Evolutionary conservation across 148 eudicot genomes (phyloP).

Genomic region (Vaccinium vitisidaea): DNA sequence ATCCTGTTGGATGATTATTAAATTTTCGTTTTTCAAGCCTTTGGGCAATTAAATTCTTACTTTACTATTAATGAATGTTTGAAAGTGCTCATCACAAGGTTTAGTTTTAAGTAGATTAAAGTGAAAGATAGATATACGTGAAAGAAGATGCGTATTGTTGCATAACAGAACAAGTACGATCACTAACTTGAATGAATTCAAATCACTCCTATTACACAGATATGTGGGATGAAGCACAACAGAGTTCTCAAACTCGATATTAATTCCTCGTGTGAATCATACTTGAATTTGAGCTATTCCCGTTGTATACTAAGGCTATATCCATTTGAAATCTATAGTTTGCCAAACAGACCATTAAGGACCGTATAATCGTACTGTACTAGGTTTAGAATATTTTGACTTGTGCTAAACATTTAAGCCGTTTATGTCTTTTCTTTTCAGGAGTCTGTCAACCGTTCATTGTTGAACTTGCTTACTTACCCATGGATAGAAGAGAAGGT

Average conservation of each 20-base stretch:
- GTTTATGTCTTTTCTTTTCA: constrained; percentile 20
- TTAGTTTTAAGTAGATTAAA: not conserved
- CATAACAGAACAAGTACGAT: not conserved
- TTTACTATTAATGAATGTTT: not conserved
- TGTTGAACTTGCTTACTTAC: constrained; percentile 76
- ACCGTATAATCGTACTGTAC: not conserved
- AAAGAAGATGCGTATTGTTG: not conserved
- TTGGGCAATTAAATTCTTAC: not conserved
- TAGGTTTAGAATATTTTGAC: not conserved
- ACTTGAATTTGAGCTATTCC: not conserved
- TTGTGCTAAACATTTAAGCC: not conserved
- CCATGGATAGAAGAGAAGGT: constrained; percentile 96
- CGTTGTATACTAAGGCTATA: not conserved
- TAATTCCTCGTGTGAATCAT: not conserved
- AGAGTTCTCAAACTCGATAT: not conserved
- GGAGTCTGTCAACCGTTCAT: constrained; percentile 85
- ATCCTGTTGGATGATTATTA: not conserved
- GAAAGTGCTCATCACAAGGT: not conserved
- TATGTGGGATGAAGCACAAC: not conserved
- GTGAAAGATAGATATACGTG: not conserved
- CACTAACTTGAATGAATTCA: not conserved
- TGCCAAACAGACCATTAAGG: not conserved
- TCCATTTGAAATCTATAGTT: not conserved
- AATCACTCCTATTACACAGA: not conserved
- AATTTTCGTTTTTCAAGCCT: not conserved